A percentile compares a stretch with the other conserved stretches of the same genome.
These are phyloP conservation scores for Aphanomyces stellatus DNA, from an alignment of 352 stramenopile genomes.

Conservation along the genomic window DNA sequence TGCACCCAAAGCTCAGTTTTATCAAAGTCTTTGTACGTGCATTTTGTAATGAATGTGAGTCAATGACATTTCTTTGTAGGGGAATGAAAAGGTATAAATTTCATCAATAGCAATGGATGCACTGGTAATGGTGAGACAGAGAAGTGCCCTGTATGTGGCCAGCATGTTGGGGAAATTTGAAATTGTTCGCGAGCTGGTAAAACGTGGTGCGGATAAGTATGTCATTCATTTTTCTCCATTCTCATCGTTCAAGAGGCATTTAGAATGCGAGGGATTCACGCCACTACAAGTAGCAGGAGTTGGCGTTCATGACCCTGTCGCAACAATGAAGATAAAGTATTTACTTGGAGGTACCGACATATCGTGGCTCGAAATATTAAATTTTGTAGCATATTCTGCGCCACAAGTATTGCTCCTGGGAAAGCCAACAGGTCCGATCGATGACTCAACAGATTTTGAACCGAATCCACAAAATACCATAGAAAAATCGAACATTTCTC, in stretches of 20 bases:
- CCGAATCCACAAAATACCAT: not conserved
- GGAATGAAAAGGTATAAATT: slow-evolving; percentile 18
- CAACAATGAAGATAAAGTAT: slow-evolving; percentile 57
- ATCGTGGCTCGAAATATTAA: not conserved
- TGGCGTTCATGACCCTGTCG: slow-evolving; percentile 31
- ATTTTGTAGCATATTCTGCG: slow-evolving; percentile 2
- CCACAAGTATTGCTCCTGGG: slow-evolving; percentile 8
- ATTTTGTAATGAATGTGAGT: not conserved
- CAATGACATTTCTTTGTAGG: slow-evolving; percentile 7
- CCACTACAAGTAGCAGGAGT: slow-evolving; percentile 43
- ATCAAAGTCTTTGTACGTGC: slow-evolving; percentile 10
- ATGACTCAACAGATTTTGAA: slow-evolving; percentile 18
- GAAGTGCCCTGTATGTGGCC: slow-evolving; percentile 53
- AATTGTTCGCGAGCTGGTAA: slow-evolving; percentile 38
- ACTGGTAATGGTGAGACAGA: slow-evolving; percentile 21
- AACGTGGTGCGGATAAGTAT: slow-evolving; percentile 53
- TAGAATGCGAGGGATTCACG: slow-evolving; percentile 36
- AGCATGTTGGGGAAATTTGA: slow-evolving; percentile 53
- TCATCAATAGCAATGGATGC: not conserved
- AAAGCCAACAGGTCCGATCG: not conserved
- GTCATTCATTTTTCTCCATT: too few relatives aligned
- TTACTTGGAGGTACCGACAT: slow-evolving; percentile 39
- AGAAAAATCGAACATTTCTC: not conserved
- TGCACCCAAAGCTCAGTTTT: not conserved
- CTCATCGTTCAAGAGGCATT: slow-evolving; percentile 35